A percentile compares a stretch with the other conserved stretches of the same genome.
These are phyloP conservation scores for Deinandra increscens DNA, from an alignment of 129 eudicot species.

Conservation along the genomic window DNA sequence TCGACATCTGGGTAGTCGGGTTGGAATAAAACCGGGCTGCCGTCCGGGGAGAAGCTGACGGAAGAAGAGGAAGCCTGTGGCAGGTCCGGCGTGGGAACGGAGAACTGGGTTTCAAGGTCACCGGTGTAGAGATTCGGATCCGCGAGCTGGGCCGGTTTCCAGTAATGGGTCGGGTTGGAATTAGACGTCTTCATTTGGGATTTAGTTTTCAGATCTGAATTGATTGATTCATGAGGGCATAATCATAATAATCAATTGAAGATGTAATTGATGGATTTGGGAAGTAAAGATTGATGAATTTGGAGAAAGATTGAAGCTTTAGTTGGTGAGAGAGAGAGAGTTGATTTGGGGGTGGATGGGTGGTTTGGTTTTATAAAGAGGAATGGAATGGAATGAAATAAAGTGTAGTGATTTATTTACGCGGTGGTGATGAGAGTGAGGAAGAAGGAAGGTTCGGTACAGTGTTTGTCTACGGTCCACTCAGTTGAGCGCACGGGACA, in stretches of 20 bases:
- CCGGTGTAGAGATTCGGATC: slow-evolving; percentile 28
- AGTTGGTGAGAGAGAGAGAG: no score
- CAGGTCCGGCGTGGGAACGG: slow-evolving; percentile 27
- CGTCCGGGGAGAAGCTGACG: slow-evolving; percentile 47
- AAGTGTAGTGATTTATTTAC: no score
- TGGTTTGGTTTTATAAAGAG: no score
- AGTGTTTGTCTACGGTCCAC: no score
- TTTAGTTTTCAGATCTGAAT: background rate
- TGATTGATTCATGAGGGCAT: no score
- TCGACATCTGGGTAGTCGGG: slow-evolving; percentile 40
- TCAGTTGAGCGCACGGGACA: no score
- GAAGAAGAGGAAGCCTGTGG: slow-evolving; percentile 57
- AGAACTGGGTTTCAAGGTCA: slow-evolving; percentile 36
- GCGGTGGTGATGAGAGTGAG: no score
- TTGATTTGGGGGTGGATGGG: no score
- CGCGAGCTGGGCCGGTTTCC: slow-evolving; percentile 23
- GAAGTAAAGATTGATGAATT: no score
- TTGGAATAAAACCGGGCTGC: slow-evolving; percentile 18
- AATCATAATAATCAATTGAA: background rate
- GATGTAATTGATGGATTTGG: background rate
- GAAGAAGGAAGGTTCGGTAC: no score
- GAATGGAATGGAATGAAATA: no score
- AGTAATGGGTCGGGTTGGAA: slow-evolving; percentile 31
- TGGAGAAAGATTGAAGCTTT: no score
- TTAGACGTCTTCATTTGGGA: slow-evolving; percentile 37